Conservation (phyloP, 805 yeast genomes). For the Cyberlindnera euphorbiiphila region DNA sequence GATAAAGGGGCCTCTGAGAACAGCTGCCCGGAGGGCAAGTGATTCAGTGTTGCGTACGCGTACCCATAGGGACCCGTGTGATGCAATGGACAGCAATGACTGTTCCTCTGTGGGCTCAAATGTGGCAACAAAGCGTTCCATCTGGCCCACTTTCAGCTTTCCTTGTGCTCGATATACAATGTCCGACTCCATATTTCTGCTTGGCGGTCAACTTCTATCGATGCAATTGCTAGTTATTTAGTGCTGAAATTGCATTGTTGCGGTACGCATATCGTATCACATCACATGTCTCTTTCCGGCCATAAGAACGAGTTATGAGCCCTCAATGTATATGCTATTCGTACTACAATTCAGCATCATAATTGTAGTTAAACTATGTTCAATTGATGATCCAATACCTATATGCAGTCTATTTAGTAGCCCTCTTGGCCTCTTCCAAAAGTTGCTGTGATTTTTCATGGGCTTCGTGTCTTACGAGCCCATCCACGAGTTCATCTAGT, state of each 20-base stretch:
- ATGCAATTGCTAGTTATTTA: too few species aligned
- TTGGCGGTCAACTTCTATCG: background rate
- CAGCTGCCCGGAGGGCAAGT: conserved; percentile 63
- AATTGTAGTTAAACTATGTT: too few species aligned
- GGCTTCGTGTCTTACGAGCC: conserved; percentile 44
- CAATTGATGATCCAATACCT: too few species aligned
- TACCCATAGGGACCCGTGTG: conserved; percentile 41
- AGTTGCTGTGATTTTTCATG: conserved; percentile 37
- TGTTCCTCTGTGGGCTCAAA: conserved; percentile 32
- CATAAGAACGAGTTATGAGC: too few species aligned
- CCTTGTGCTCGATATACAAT: conserved; percentile 34
- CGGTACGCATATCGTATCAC: too few species aligned
- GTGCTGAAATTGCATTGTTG: background rate
- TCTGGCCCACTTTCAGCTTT: conserved; percentile 48
- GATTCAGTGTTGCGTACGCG: conserved; percentile 62
- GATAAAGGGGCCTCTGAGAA: conserved; percentile 72
- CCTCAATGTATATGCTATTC: too few species aligned
- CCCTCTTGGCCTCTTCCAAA: conserved; percentile 16
- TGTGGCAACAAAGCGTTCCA: conserved; percentile 50
- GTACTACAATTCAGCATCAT: too few species aligned
- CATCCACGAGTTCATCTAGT: conserved; percentile 53
- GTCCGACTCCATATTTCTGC: conserved; percentile 16
- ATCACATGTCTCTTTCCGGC: too few species aligned
- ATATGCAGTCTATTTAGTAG: too few species aligned
- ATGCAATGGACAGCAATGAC: conserved; percentile 32